Evolutionary conservation across 148 eudicot species (phyloP), one percentile per base, ranked within the genome.

Genomic region (Rhododendron simsii): DNA sequence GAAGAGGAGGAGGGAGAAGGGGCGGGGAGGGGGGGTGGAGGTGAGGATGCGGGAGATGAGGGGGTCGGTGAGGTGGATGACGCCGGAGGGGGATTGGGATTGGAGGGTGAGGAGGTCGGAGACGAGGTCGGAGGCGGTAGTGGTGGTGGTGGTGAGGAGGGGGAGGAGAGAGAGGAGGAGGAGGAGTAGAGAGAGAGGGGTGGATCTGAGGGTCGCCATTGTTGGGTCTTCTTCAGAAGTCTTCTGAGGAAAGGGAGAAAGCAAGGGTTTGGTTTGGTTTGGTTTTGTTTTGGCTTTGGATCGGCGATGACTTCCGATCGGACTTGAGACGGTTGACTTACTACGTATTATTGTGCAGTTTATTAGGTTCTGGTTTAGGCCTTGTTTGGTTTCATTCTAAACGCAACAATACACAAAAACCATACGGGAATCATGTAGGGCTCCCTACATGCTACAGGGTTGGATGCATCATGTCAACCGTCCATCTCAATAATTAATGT

Each of bases 1-100:
- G 93, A 97, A 97, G 90, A 97, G 86, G 87, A 93, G 84, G 91
- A 92, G 85, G 45, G 93, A 89, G 92, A 93, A 97, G 11, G 98
- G 91, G 84, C 95, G 98, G 2, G 95, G 95, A 28, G 87, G 39
- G 13, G 51, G 63, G 18, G 91, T 87, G 87, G 89, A 73, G 86
- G 92, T 71, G 90, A 93, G 78, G 90, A 95, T 87, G 83, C 94
- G 98, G 87, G 84, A 69, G 80, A 95, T 90, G 88, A 95, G 92
- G 78, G 51, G 48, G 90, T 96, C 98, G 85, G 41, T 84, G 83
- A 95, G 93, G 88, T 83, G 98, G 95, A 97, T 91, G 12, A 94
- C 80, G 81, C 95, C 95, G 86, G 91, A 77, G 21, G 88, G 74
- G 82, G 99, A 94, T 4, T 69, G 76, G 67, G 96, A 92, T 91